phyloP scores from a whole-genome alignment of 192 early-diverging fungal species.

The Kickxella alabastrina region DNA sequence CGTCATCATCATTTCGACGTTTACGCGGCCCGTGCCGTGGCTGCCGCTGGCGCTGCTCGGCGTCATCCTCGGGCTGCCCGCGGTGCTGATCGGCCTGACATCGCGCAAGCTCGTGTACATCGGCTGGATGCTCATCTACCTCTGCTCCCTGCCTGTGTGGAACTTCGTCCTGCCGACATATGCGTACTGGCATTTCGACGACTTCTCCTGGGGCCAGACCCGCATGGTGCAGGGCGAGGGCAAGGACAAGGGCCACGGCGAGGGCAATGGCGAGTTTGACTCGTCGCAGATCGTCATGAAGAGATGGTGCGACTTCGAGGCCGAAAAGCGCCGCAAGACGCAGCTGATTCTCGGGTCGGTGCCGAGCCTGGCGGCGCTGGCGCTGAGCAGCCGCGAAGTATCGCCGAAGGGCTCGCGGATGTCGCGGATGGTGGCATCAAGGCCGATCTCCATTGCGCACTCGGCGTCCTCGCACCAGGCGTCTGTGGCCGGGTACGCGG shows the following conservation, averaged over 20 bases:
- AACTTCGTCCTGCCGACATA: slow-evolving; percentile 74
- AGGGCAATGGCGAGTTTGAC: slow-evolving; percentile 71
- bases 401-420: slow-evolving; percentile 9
- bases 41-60: slow-evolving; percentile 68
- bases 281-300: slow-evolving; percentile 71
- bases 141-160: slow-evolving; percentile 71
- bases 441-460: slow-evolving; percentile 16
- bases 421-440: slow-evolving; percentile 6
- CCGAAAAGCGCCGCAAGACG: slow-evolving; percentile 53
- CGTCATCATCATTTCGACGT: slow-evolving; percentile 66
- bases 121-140: slow-evolving; percentile 80
- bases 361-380: slow-evolving; percentile 33
- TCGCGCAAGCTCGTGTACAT: slow-evolving; percentile 74
- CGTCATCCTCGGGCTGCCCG: slow-evolving; percentile 71
- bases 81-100: slow-evolving; percentile 75
- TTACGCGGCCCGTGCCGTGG: slow-evolving; percentile 50
- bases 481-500: neutral
- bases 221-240: slow-evolving; percentile 63
- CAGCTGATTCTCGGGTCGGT: slow-evolving; percentile 43
- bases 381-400: slow-evolving; percentile 15
- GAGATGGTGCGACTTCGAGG: slow-evolving; percentile 71
- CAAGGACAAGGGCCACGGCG: slow-evolving; percentile 60
- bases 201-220: slow-evolving; percentile 84
- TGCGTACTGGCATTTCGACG: slow-evolving; percentile 85
- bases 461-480: slow-evolving; percentile 17